Base-by-base conservation (phyloP, 345 rosid species). In the Dipteronia dyeriana region DNA sequence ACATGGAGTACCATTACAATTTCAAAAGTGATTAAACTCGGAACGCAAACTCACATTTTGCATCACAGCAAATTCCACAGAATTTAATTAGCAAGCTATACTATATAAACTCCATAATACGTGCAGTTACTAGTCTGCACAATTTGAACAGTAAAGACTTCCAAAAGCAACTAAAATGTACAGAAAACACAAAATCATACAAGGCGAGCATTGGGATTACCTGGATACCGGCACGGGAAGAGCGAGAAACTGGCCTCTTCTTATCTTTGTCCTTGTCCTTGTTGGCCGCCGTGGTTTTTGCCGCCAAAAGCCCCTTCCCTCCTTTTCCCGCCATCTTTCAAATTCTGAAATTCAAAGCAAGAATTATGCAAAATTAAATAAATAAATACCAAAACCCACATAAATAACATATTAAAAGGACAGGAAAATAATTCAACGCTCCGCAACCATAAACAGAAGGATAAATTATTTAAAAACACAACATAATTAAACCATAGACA, bases 171-270 rank as follows among this genome's bases (percentile, higher is more conserved):
- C 9, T 19, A 8, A 41, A 53, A 14, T n/a, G 3, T 73, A 57
- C 9, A 22, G 9, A 49, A 38, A 56, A 26, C 3, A 41, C 22
- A 56, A 63, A 53, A 9, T 2, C 3, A 0, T 7, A 19, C 7
- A 19, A 29, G 19, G 9, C 12, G 16, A 47, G 1, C 43, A 1
- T 3, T 0, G 0, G 14, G 1, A 2, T 80, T 45, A 94, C 98
- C 95, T 92, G 97, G 71, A 94, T 92, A 8, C 98, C 98, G 4
- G 98, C 97, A 68, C 98, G 98, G 71, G 98, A 82, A 31, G 98
- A 94, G 49, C 98, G 90, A 74, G 98, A 91, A 74, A 85, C 73
- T 2, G 97, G 89, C 63, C 87, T 85, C 89, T 94, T 94, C 98
- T 94, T 95, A 79, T 94, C 98, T 75, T 88, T 88, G 31, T 83